Evolutionary conservation across 108 stramenopile genomes (phyloP).

Genomic region (Asterionellopsis glacialis): DNA sequence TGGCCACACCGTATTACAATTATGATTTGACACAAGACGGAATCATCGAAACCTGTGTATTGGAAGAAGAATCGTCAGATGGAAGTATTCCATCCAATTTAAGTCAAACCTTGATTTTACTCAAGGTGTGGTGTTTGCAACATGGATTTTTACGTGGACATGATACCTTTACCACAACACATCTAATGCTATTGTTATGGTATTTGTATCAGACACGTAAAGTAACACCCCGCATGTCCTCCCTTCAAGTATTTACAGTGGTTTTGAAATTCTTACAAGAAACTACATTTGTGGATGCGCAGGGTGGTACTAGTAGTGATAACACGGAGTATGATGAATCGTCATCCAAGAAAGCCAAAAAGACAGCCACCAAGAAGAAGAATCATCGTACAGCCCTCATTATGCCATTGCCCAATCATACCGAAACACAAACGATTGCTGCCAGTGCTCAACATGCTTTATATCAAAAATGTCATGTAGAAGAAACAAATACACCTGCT

Average conservation of each 20-base stretch:
- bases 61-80: neutral
- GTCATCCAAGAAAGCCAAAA: conserved; percentile 4
- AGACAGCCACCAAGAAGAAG: neutral
- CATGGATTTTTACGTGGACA: conserved; percentile 72
- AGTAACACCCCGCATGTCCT: conserved; percentile 63
- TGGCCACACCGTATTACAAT: conserved; percentile 59
- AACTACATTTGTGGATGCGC: conserved; percentile 69
- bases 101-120: conserved; percentile 48
- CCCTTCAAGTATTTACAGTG: conserved; percentile 68
- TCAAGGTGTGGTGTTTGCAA: conserved; percentile 84
- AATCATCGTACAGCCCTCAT: conserved; percentile 47
- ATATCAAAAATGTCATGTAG: conserved; percentile 23
- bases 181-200: conserved; percentile 45
- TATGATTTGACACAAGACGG: conserved; percentile 48
- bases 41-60: too few relatives aligned
- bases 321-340: conserved; percentile 11
- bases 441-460: conserved; percentile 35
- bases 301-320: conserved; percentile 10
- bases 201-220: conserved; percentile 68
- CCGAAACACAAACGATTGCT: conserved; percentile 50
- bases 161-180: conserved; percentile 64
- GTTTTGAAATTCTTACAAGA: conserved; percentile 70
- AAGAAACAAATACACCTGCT: conserved; percentile 31
- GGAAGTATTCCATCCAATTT: conserved; percentile 30
- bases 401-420: conserved; percentile 46